phyloP scores from a whole-genome alignment of 2,329 filamentous ascomycete species.

The Periglandula ipomoeae region DNA sequence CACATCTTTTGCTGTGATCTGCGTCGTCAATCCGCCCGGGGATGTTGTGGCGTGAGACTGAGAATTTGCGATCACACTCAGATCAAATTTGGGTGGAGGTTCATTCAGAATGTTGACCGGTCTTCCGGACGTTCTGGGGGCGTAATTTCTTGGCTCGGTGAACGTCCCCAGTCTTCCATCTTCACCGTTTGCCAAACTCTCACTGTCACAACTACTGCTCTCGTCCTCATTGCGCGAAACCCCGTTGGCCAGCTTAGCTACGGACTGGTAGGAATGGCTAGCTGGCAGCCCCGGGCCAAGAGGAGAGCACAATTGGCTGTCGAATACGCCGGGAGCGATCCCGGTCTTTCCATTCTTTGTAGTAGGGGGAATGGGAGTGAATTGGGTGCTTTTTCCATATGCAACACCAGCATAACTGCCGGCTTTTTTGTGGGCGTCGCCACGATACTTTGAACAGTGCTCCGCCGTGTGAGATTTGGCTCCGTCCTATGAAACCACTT shows the following conservation, averaged over 20 bases:
- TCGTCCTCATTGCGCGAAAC: neutral
- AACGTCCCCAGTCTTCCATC: slow-evolving; percentile 12
- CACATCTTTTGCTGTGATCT: neutral
- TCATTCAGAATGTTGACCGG: slow-evolving; percentile 12
- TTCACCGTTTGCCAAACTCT: slow-evolving; percentile 9
- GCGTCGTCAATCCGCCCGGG: too few species aligned
- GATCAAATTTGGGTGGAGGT: slow-evolving; percentile 30
- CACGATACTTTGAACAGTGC: neutral
- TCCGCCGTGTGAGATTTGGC: slow-evolving; percentile 2
- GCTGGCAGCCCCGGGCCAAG: slow-evolving; percentile 1
- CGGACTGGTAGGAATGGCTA: slow-evolving; percentile 7
- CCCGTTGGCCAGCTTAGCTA: slow-evolving; percentile 3
- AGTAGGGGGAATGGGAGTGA: neutral
- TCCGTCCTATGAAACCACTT: slow-evolving; percentile 8
- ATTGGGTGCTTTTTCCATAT: neutral
- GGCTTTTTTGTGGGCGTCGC: neutral
- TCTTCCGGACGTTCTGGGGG: slow-evolving; percentile 24
- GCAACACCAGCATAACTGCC: neutral
- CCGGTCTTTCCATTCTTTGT: neutral
- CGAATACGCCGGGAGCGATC: too few species aligned
- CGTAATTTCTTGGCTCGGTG: slow-evolving; percentile 34
- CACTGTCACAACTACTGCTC: neutral
- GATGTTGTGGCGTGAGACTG: too few species aligned
- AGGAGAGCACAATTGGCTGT: neutral
- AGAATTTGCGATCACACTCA: too few species aligned